Evolutionary conservation across 768 basidiomycete species (phyloP).

Genomic region (Xanthoconium stramineum): DNA sequence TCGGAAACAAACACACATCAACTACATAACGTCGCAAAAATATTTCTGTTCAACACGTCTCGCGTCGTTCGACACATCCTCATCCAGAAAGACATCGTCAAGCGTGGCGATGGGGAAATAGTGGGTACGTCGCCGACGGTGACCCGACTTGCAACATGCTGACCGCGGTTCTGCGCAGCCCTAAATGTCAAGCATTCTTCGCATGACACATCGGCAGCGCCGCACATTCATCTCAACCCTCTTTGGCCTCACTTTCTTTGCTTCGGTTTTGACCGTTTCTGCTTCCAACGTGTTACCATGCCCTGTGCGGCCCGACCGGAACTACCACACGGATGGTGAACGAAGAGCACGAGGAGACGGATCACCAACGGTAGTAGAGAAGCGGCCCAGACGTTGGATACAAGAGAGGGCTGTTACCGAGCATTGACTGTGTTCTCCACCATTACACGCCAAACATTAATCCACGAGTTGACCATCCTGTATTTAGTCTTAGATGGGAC

Average conservation of each 20-base stretch:
- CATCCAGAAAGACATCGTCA: not conserved
- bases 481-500: not conserved
- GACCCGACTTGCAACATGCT: constrained; percentile 22
- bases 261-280: constrained; percentile 74
- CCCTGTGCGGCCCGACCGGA: constrained; percentile 61
- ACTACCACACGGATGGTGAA: constrained; percentile 57
- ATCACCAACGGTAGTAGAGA: constrained; percentile 48
- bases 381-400: constrained; percentile 75
- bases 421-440: constrained; percentile 7
- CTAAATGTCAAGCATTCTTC: constrained; percentile 61
- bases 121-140: constrained; percentile 12
- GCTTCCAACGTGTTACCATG: constrained; percentile 79
- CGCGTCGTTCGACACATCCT: not conserved
- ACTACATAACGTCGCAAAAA: not conserved
- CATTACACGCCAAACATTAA: not conserved
- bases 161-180: constrained; percentile 49
- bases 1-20: constrained; percentile 19
- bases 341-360: constrained; percentile 24
- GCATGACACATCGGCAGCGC: constrained; percentile 52
- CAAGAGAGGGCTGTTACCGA: constrained; percentile 52
- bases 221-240: constrained; percentile 75
- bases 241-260: constrained; percentile 78
- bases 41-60: not conserved
- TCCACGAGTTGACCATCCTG: not conserved
- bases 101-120: constrained; percentile 26